Conservation (phyloP, 495 filamentous ascomycete species). For the Talaromyces stipitatus region DNA sequence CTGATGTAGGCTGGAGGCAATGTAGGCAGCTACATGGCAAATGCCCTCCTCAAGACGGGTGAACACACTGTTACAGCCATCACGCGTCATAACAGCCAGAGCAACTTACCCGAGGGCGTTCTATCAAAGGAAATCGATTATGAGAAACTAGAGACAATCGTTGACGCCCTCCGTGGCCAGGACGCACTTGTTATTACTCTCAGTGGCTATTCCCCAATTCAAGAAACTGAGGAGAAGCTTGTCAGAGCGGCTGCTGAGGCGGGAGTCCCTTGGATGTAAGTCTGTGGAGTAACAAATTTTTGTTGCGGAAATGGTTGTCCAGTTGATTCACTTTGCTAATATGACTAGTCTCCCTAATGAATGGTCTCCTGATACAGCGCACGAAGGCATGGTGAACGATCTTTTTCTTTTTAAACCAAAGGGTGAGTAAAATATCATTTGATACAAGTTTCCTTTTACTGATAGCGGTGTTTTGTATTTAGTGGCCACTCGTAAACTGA, state of each 20-base stretch:
- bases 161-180: slow-evolving; percentile 40
- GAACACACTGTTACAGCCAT: slow-evolving; percentile 47
- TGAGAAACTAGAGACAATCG: slow-evolving; percentile 31
- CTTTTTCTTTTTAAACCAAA: slow-evolving; percentile 13
- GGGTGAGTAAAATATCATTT: neutral
- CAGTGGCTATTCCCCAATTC: slow-evolving; percentile 18
- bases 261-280: slow-evolving; percentile 44
- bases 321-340: no score
- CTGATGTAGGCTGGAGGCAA: slow-evolving; percentile 40
- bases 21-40: slow-evolving; percentile 44
- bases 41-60: slow-evolving; percentile 39
- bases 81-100: slow-evolving; percentile 33
- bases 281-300: neutral
- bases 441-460: neutral
- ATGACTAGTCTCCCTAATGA: slow-evolving; percentile 45
- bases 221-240: slow-evolving; percentile 36
- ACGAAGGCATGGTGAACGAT: slow-evolving; percentile 30
- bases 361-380: slow-evolving; percentile 34
- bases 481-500: slow-evolving; percentile 12
- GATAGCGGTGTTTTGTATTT: neutral
- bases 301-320: neutral
- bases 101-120: slow-evolving; percentile 33
- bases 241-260: slow-evolving; percentile 54
- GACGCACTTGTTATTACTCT: slow-evolving; percentile 55
- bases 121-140: slow-evolving; percentile 37